Conservation (phyloP, 2,329 filamentous ascomycete species). For the Xenoacremonium recifei region DNA sequence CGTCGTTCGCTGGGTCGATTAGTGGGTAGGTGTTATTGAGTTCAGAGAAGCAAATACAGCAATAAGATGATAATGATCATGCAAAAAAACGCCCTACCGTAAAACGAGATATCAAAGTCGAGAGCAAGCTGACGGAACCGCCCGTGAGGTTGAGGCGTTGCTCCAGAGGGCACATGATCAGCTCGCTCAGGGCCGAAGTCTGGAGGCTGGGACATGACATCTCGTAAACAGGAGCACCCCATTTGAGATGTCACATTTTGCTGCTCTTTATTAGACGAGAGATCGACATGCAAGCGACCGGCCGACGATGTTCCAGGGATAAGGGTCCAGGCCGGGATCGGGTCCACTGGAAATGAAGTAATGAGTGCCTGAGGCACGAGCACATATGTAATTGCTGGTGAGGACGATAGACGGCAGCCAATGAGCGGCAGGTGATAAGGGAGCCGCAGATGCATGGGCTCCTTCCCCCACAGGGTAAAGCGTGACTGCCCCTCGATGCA, state of each 20-base stretch:
- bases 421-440: constrained; percentile 17
- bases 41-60: neutral
- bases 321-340: neutral
- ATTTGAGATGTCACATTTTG: neutral
- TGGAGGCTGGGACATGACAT: too few relatives aligned
- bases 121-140: too few relatives aligned
- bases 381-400: constrained; percentile 1
- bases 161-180: too few relatives aligned
- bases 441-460: constrained; percentile 15
- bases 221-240: neutral
- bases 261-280: too few relatives aligned
- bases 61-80: too few relatives aligned
- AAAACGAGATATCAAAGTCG: too few relatives aligned
- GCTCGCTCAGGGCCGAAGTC: too few relatives aligned
- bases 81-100: too few relatives aligned
- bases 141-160: too few relatives aligned
- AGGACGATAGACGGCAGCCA: constrained; percentile 5
- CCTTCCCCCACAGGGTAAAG: neutral
- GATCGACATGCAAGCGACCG: neutral
- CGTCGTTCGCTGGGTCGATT: too few relatives aligned
- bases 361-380: constrained; percentile 13
- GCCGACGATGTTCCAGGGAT: neutral
- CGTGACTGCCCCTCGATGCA: neutral
- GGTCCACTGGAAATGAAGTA: neutral
- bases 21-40: too few relatives aligned